A percentile compares a stretch with the other conserved stretches of the same genome.
Evolutionary conservation across 176 grass and related monocot genomes (phyloP).

Genomic region (Dactylis glomerata): DNA sequence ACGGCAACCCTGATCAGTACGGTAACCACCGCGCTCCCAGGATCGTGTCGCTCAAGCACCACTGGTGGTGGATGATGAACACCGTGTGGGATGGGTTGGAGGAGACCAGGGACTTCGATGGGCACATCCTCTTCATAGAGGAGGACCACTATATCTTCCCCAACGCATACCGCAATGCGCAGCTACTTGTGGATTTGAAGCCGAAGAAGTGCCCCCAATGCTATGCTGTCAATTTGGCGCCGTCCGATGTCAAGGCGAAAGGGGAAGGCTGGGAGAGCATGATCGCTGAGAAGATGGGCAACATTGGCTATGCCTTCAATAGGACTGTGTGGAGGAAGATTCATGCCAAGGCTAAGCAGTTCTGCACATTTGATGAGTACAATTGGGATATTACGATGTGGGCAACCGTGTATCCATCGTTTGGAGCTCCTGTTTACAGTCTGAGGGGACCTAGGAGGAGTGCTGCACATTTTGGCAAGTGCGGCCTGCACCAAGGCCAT

Average conservation of each 20-base stretch:
- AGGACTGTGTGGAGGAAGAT: slow-evolving; percentile 97
- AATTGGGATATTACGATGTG: slow-evolving; percentile 99
- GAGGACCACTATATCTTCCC: slow-evolving; percentile 95
- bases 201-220: slow-evolving; percentile 72
- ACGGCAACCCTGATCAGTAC: slow-evolving; percentile 72
- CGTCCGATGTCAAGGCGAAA: slow-evolving; percentile 67
- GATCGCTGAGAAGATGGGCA: slow-evolving; percentile 91
- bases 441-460: slow-evolving; percentile 77
- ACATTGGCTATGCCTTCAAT: slow-evolving; percentile 94
- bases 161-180: slow-evolving; percentile 75
- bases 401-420: slow-evolving; percentile 88
- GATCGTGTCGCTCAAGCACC: slow-evolving; percentile 91
- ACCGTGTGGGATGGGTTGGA: slow-evolving; percentile 91
- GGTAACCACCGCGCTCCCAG: slow-evolving; percentile 84
- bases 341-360: slow-evolving; percentile 85
- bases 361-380: slow-evolving; percentile 89
- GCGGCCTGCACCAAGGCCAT: slow-evolving; percentile 92
- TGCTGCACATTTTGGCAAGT: slow-evolving; percentile 92
- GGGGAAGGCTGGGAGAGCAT: slow-evolving; percentile 80
- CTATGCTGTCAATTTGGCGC: slow-evolving; percentile 77
- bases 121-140: slow-evolving; percentile 86
- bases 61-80: slow-evolving; percentile 99
- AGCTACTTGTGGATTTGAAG: slow-evolving; percentile 78
- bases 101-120: slow-evolving; percentile 67
- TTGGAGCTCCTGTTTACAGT: slow-evolving; percentile 76